Conservation (phyloP, 2,329 filamentous ascomycete species). For the Exophiala bonariae region DNA sequence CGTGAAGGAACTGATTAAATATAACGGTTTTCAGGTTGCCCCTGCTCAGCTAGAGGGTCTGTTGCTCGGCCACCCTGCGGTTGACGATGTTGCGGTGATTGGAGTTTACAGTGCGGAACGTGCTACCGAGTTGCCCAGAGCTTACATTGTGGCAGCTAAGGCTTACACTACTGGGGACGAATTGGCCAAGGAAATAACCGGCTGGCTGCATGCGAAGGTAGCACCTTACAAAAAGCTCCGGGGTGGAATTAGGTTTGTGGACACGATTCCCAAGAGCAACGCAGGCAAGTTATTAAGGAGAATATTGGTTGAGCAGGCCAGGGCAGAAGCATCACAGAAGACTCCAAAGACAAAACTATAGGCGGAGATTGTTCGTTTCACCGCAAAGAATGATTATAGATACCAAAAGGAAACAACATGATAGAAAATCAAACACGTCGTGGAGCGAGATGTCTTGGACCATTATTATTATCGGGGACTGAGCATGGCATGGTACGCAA, state of each 20-base stretch:
- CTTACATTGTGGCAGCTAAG: slow-evolving; percentile 60
- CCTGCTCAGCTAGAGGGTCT: slow-evolving; percentile 66
- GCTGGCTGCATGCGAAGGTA: slow-evolving; percentile 45
- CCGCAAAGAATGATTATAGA: too few species aligned
- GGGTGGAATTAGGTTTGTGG: slow-evolving; percentile 48
- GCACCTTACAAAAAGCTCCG: slow-evolving; percentile 47
- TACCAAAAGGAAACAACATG: too few species aligned
- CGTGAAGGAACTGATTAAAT: slow-evolving; percentile 65
- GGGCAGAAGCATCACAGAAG: slow-evolving; percentile 8
- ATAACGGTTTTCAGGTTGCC: slow-evolving; percentile 71
- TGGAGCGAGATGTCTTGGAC: neutral
- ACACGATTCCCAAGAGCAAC: slow-evolving; percentile 47
- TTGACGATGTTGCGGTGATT: slow-evolving; percentile 64
- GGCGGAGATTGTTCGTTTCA: too few species aligned
- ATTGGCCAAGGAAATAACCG: slow-evolving; percentile 43
- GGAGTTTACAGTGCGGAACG: slow-evolving; percentile 47
- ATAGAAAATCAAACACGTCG: too few species aligned
- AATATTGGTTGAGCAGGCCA: slow-evolving; percentile 13
- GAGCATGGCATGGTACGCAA: neutral
- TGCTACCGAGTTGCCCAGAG: slow-evolving; percentile 65
- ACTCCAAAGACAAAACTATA: too few species aligned
- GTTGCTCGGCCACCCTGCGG: slow-evolving; percentile 48
- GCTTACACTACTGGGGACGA: slow-evolving; percentile 48
- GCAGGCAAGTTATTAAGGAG: slow-evolving; percentile 16
- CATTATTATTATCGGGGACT: neutral